Evolutionary conservation across 2,329 filamentous ascomycete species (phyloP), one percentile per base, ranked within the genome.

Genomic region (Pochonia chlamydosporia): DNA sequence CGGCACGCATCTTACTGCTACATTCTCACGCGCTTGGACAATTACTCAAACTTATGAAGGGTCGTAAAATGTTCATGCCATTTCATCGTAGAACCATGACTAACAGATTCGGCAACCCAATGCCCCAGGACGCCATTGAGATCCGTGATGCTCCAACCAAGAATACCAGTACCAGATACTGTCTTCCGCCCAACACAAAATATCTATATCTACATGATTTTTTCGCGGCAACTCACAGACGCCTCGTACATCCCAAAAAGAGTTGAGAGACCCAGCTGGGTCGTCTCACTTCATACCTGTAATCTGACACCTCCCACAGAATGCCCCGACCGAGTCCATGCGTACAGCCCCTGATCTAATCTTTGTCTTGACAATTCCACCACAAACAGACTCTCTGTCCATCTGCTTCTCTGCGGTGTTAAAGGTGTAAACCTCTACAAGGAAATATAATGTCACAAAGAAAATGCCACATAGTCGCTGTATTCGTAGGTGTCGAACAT

Each of bases 51-150:
- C 26, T 13, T 28, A 8, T 35, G 11, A 18, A 26, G 43, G 25
- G 42, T 59, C 59, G 53, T 61, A 56, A 49, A 47, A 50, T 57
- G 49, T 59, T 60, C 55, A 53, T 58, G 50, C 51, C 56, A 58
- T 60, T 59, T 60, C 56, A 36, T 62, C 60, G 54, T 63, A 48
- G 36, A 47, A 59, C 52, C 56, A 57, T 62, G 58, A 57, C 60
- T 52, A 58, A 50, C 53, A 50, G 55, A 43, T 56, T 55, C 47
- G 48, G 54, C 52, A 53, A 56, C 48, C 50, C 51, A 48, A 43
- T 50, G 46, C 41, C 45, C 49, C 51, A 35, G 41, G 52, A 49
- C 46, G 49, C 49, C 47, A 44, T 47, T 52, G 48, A 59, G 50
- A 58, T 56, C 52, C 54, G 44, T 56, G 39, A 44, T 50, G 46